These are phyloP conservation scores for Arthrobotrys megalospora DNA, from an alignment of 2,329 filamentous ascomycete genomes.

Conservation along the genomic window DNA sequence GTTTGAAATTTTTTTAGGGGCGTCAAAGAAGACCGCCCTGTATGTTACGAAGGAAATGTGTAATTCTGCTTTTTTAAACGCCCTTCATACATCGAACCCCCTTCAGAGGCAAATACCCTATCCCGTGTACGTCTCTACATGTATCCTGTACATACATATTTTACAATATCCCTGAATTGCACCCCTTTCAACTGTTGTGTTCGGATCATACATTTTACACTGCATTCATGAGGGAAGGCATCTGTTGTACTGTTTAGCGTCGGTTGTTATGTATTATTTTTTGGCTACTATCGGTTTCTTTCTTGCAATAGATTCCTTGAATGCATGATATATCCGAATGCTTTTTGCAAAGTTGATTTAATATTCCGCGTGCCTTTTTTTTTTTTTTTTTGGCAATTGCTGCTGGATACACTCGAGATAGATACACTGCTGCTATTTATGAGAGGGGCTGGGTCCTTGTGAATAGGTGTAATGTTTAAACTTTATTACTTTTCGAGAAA, in stretches of 20 bases:
- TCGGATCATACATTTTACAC: conserved; percentile 7
- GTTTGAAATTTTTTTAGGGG: neutral
- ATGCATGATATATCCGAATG: no score
- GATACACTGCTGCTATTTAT: no score
- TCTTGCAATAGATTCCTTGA: neutral
- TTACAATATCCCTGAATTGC: neutral
- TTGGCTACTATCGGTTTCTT: neutral
- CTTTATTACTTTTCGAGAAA: no score
- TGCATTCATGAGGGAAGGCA: neutral
- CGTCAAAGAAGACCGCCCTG: neutral
- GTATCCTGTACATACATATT: conserved; percentile 19
- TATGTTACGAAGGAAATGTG: no score
- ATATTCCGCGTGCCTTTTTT: no score
- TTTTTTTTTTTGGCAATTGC: no score
- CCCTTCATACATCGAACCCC: neutral
- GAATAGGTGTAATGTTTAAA: no score
- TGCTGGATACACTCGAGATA: no score
- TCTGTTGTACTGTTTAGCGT: neutral
- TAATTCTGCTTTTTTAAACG: no score
- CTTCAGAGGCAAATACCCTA: neutral
- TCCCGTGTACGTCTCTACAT: neutral
- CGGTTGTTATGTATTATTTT: no score
- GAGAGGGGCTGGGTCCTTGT: no score
- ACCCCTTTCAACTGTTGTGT: neutral
- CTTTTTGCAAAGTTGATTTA: no score